Conservation (phyloP, 192 early-diverging fungal species). For the Coemansia biformis region DNA sequence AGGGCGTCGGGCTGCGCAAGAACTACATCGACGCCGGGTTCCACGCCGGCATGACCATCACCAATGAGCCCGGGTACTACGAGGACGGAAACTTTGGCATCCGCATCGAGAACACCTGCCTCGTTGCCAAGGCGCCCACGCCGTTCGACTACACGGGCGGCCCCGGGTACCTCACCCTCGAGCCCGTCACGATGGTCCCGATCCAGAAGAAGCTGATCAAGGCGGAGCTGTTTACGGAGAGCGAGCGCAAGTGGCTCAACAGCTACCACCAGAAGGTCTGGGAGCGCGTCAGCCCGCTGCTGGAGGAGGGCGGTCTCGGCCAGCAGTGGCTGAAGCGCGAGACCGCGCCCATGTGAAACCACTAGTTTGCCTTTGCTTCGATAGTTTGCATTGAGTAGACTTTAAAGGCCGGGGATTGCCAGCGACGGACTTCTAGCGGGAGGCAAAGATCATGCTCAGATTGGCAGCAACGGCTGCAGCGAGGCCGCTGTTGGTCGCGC, state of each 20-base stretch:
- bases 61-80: constrained; percentile 98
- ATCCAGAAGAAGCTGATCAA: constrained; percentile 84
- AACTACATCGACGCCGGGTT: constrained; percentile 71
- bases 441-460: constrained; percentile 39
- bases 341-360: constrained; percentile 56
- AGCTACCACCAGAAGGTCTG: constrained; percentile 71
- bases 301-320: constrained; percentile 61
- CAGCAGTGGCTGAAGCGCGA: constrained; percentile 82
- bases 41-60: constrained; percentile 88
- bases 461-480: constrained; percentile 50
- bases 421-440: constrained; percentile 5
- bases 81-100: constrained; percentile 95
- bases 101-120: constrained; percentile 90
- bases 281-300: constrained; percentile 72
- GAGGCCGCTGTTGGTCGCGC: constrained; percentile 76
- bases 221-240: constrained; percentile 58
- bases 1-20: constrained; percentile 81
- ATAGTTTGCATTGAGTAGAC: too few species aligned
- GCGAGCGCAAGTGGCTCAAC: constrained; percentile 85
- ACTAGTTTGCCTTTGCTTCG: neutral
- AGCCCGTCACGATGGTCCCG: constrained; percentile 86
- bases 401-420: too few species aligned
- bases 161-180: constrained; percentile 79
- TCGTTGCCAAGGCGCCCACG: constrained; percentile 70
- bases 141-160: constrained; percentile 77